A percentile compares a stretch with the other conserved stretches of the same genome.
phyloP scores from a whole-genome alignment of 169 alveolate species.

The Plasmodium cynomolgi region DNA sequence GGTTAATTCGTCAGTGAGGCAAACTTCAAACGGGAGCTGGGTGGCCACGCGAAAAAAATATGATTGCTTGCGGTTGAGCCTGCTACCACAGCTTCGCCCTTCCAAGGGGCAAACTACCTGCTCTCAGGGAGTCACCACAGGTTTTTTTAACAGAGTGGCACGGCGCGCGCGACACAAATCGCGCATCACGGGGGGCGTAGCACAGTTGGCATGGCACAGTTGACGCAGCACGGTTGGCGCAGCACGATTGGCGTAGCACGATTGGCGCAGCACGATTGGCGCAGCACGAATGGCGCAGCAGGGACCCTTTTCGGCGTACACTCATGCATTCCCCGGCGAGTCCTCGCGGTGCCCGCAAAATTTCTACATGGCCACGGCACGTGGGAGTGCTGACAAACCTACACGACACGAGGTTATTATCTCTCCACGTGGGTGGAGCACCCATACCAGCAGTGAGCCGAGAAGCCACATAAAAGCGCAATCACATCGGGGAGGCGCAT shows the following conservation, averaged over 20 bases:
- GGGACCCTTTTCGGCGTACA: not conserved
- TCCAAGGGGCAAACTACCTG: not conserved
- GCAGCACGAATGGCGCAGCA: not conserved
- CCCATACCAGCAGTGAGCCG: not conserved
- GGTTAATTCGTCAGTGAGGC: not conserved
- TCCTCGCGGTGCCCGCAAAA: not conserved
- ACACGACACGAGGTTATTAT: no score
- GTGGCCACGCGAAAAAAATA: not conserved
- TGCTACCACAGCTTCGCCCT: not conserved
- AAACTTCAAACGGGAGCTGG: not conserved
- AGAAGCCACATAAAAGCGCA: not conserved
- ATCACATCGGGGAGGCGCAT: not conserved
- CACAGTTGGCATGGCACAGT: no score
- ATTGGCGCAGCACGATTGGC: not conserved
- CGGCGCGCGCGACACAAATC: not conserved
- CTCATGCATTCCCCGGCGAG: not conserved
- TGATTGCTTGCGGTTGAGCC: not conserved
- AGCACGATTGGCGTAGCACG: not conserved
- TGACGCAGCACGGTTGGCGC: not conserved
- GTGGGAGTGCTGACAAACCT: not conserved
- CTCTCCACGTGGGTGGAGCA: not conserved
- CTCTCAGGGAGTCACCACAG: not conserved
- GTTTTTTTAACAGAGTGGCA: not conserved
- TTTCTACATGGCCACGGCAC: not conserved
- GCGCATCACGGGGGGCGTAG: not conserved